Conservation (phyloP, 1,139 yeast genomes). For the Wickerhamomyces sp. region DNA sequence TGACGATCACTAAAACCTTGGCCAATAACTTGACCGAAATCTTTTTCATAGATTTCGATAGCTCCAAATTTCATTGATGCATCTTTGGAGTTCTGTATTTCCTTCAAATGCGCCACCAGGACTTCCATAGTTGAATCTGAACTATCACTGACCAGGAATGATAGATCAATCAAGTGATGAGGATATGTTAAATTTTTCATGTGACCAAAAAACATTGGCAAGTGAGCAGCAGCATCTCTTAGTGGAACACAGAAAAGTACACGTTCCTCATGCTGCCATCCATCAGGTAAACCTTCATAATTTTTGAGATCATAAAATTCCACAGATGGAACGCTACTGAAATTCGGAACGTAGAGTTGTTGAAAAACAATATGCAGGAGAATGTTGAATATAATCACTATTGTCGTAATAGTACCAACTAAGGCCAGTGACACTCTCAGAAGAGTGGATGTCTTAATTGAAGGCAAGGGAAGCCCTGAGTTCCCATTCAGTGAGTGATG, state of each 20-base stretch:
- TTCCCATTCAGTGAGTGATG: neutral
- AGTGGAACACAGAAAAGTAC: conserved; percentile 63
- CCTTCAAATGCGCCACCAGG: conserved; percentile 39
- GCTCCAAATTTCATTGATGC: conserved; percentile 39
- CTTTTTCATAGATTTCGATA: conserved; percentile 62
- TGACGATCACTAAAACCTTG: conserved; percentile 63
- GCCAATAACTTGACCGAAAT: conserved; percentile 67
- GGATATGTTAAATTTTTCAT: conserved; percentile 60
- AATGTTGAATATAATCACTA: conserved; percentile 13
- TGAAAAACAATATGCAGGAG: conserved; percentile 8
- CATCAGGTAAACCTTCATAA: conserved; percentile 46
- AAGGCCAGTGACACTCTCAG: conserved; percentile 4
- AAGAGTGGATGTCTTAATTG: neutral
- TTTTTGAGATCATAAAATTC: conserved; percentile 51
- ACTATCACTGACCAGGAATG: conserved; percentile 63
- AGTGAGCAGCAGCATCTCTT: conserved; percentile 65
- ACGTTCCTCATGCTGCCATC: conserved; percentile 56
- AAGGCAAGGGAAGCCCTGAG: neutral
- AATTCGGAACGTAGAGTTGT: conserved; percentile 28
- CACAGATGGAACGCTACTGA: conserved; percentile 31
- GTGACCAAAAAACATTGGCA: conserved; percentile 63
- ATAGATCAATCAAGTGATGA: conserved; percentile 59
- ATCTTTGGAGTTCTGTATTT: conserved; percentile 46
- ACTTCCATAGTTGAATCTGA: conserved; percentile 51
- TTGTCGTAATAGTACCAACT: conserved; percentile 11